A percentile compares a stretch with the other conserved stretches of the same genome.
Evolutionary conservation across 2,329 filamentous ascomycete genomes (phyloP).

Genomic region (Pseudogymnoascus sp.): DNA sequence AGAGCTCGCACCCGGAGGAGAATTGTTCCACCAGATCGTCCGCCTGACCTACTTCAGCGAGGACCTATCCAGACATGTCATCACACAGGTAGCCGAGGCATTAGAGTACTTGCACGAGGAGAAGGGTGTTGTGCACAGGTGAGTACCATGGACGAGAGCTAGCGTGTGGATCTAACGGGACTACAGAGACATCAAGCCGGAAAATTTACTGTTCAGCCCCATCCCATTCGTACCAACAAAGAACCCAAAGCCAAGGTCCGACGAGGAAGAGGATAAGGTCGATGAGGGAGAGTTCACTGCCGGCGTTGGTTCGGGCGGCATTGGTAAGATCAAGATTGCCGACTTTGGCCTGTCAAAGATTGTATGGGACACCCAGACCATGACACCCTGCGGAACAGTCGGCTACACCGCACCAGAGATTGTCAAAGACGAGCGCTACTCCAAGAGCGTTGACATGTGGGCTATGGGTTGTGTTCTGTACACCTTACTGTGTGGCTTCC

Average conservation of each 20-base stretch:
- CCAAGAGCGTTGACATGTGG: conserved; percentile 99
- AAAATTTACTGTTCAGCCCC: conserved; percentile 91
- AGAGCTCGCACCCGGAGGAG: conserved; percentile 88
- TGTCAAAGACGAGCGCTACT: conserved; percentile 97
- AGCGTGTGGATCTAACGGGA: conserved; percentile 20
- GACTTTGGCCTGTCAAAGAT: conserved; percentile 97
- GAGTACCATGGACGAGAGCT: conserved; percentile 30
- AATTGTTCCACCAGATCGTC: conserved; percentile 97
- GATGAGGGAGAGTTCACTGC: conserved; percentile 90
- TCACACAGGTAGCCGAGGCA: conserved; percentile 88
- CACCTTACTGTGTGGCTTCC: conserved; percentile 93
- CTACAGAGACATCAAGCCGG: conserved; percentile 88
- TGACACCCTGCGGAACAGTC: conserved; percentile 98
- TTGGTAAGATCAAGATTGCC: conserved; percentile 92
- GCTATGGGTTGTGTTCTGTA: conserved; percentile 94
- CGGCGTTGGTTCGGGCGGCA: conserved; percentile 78
- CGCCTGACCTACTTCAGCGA: conserved; percentile 98
- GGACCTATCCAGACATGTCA: conserved; percentile 87
- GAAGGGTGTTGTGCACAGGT: conserved; percentile 95
- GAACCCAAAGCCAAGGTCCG: conserved; percentile 68
- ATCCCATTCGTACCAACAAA: conserved; percentile 74
- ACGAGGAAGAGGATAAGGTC: conserved; percentile 93
- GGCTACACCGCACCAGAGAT: conserved; percentile 98
- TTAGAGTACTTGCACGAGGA: conserved; percentile 92
- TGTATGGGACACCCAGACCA: conserved; percentile 95